Evolutionary conservation across 2,329 filamentous ascomycete genomes (phyloP).

Genomic region (Penicillium sp.): DNA sequence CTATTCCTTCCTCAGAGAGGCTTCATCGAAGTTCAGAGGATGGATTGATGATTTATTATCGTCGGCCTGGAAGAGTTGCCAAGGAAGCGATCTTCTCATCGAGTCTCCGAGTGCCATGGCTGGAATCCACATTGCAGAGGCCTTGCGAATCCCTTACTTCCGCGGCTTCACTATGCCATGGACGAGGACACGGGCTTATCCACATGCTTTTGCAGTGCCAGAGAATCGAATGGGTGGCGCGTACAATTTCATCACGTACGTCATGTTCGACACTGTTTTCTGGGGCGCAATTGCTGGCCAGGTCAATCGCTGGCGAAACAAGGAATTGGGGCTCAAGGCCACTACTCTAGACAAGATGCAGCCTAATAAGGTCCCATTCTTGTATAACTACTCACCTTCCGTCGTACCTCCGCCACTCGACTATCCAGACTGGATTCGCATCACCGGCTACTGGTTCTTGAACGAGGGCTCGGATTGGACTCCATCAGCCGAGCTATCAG

Average conservation of each 20-base stretch:
- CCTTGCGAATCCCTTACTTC: conserved; percentile 90
- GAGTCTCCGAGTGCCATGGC: conserved; percentile 97
- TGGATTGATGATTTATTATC: conserved; percentile 89
- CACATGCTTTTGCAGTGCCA: conserved; percentile 91
- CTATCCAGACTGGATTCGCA: conserved; percentile 95
- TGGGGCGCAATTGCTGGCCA: conserved; percentile 92
- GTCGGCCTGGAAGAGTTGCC: conserved; percentile 80
- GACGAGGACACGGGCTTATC: conserved; percentile 93
- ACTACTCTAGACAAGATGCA: conserved; percentile 90
- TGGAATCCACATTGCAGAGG: conserved; percentile 95
- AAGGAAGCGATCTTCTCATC: conserved; percentile 85
- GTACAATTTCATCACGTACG: conserved; percentile 93
- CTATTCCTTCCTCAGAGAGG: conserved; percentile 83
- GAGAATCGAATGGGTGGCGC: conserved; percentile 92
- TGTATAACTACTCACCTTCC: conserved; percentile 94
- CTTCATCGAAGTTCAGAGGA: conserved; percentile 82
- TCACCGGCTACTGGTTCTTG: conserved; percentile 98
- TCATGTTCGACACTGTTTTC: conserved; percentile 95
- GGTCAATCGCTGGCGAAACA: conserved; percentile 89
- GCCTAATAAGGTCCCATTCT: conserved; percentile 93
- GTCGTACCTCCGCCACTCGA: conserved; percentile 94
- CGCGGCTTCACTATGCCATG: conserved; percentile 98
- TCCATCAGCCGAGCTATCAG: conserved; percentile 72
- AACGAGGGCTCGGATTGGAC: conserved; percentile 72
- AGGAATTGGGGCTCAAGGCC: conserved; percentile 72